Conservation (phyloP, 2,329 filamentous ascomycete genomes). For the Hypocrella siamensis region DNA sequence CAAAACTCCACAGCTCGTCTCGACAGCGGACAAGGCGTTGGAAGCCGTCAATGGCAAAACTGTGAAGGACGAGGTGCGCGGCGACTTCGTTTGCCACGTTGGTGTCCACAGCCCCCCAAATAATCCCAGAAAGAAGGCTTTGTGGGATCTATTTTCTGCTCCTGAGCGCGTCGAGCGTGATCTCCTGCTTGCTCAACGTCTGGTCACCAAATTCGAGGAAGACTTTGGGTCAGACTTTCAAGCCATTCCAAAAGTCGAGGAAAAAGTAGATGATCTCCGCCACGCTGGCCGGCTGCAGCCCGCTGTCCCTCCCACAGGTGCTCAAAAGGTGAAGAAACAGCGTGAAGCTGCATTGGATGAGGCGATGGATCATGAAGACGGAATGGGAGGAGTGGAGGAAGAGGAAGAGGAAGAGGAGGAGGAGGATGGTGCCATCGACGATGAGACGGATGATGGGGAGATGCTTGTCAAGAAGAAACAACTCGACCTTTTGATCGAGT, state of each 20-base stretch:
- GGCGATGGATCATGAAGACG: conserved; percentile 47
- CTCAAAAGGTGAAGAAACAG: conserved; percentile 46
- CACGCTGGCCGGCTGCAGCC: conserved; percentile 65
- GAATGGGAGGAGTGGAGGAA: conserved; percentile 44
- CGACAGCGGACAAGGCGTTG: conserved; percentile 70
- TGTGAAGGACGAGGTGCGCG: conserved; percentile 82
- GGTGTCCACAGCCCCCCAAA: conserved; percentile 84
- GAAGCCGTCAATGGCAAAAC: conserved; percentile 96
- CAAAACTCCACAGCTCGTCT: conserved; percentile 33
- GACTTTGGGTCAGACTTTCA: conserved; percentile 68
- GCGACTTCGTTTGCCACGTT: conserved; percentile 95
- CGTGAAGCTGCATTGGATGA: conserved; percentile 45
- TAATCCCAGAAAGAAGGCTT: conserved; percentile 78
- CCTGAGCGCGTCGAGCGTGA: conserved; percentile 90
- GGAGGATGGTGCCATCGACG: conserved; percentile 63
- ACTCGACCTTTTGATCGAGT: conserved; percentile 88
- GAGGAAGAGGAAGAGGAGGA: conserved; percentile 69
- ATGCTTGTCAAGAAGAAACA: conserved; percentile 90
- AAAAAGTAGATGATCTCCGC: conserved; percentile 69
- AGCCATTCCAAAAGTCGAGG: conserved; percentile 66
- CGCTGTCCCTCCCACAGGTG: conserved; percentile 30
- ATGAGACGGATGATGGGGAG: conserved; percentile 83
- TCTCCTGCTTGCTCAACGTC: conserved; percentile 62
- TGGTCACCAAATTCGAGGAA: conserved; percentile 72
- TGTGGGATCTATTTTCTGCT: conserved; percentile 93